Evolutionary conservation across 495 filamentous ascomycete species (phyloP), one percentile per base, ranked within the genome.

Genomic region (Lasiosphaeris hirsuta): DNA sequence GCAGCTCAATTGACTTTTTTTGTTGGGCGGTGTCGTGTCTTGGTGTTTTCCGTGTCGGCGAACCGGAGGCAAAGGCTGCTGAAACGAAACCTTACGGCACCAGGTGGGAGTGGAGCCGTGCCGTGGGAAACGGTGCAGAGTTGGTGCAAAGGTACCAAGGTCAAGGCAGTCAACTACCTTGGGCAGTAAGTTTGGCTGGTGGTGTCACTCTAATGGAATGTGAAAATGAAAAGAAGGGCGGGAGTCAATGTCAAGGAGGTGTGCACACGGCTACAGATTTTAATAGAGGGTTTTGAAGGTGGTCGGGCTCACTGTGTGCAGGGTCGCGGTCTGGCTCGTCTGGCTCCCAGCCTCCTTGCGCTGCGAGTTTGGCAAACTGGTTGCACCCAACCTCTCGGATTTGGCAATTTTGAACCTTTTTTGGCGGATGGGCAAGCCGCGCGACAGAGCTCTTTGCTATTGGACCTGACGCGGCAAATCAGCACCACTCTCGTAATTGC

Each of bases 351-450:
- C 68, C 68, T 62, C 68, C 68, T 45, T 45, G 36, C 39, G 30
- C 54, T 38, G n/a, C 45, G 18, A 38, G 10, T 19, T 45, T 18
- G 34, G 30, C 39, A 42, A 33, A 30, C 36, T 30, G 48, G 53
- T 30, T 23, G 48, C 57, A 53, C 62, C 68, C 68, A 71, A 64
- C 68, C 68, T 56, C 68, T 61, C 61, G 61, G 34, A 51, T 70
- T 69, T 59, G 40, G 23, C 15, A 33, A n/a, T 46, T 37, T 51
- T 50, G 23, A 11, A 11, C 43, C 33, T 48, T 59, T 47, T 47
- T 17, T 19, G 30, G 50, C 23, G 23, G 23, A 30, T 30, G 23
- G 23, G 2, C 23, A 30, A 5, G 23, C 23, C 23, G 23, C 23
- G 23, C 23, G 23, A 30, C 5, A 30, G 2, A 30, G 23, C 19